phyloP scores from a whole-genome alignment of 306 rosid genomes.

The Vigna reflexopilosa region DNA sequence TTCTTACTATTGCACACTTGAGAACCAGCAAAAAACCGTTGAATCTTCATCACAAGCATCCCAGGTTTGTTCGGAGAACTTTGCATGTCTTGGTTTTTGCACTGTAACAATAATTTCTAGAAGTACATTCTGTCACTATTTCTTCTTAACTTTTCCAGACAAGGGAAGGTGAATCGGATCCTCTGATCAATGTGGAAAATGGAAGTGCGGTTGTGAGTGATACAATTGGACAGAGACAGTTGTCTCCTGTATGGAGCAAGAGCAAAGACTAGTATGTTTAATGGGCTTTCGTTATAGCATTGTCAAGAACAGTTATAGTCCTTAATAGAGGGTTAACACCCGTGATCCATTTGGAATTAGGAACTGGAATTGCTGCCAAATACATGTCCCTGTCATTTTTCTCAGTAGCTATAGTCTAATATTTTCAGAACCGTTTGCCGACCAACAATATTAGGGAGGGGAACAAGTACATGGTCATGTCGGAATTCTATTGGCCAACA shows the following conservation, averaged over 20 bases:
- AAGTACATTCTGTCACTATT: conserved; percentile 19
- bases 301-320: conserved; percentile 37
- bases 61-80: conserved; percentile 59
- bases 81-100: neutral
- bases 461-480: conserved; percentile 43
- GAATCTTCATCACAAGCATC: conserved; percentile 64
- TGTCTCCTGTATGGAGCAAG: conserved; percentile 64
- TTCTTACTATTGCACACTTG: conserved; percentile 75
- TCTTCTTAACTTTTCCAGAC: conserved; percentile 55
- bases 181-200: conserved; percentile 65
- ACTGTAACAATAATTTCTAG: conserved; percentile 11
- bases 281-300: conserved; percentile 41
- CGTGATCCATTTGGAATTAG: conserved; percentile 49
- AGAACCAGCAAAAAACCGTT: conserved; percentile 75
- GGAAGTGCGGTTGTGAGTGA: conserved; percentile 59
- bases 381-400: conserved; percentile 35
- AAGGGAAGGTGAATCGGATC: conserved; percentile 73
- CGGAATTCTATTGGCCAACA: conserved; percentile 44
- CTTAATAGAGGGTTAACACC: conserved; percentile 49
- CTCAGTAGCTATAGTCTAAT: conserved; percentile 42
- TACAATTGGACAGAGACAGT: conserved; percentile 47
- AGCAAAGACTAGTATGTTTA: conserved; percentile 68
- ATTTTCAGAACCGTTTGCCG: conserved; percentile 43
- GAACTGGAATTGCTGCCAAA: conserved; percentile 45
- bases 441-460: conserved; percentile 44